Conservation (phyloP, 2,329 filamentous ascomycete species). For the Colletotrichum incanum region DNA sequence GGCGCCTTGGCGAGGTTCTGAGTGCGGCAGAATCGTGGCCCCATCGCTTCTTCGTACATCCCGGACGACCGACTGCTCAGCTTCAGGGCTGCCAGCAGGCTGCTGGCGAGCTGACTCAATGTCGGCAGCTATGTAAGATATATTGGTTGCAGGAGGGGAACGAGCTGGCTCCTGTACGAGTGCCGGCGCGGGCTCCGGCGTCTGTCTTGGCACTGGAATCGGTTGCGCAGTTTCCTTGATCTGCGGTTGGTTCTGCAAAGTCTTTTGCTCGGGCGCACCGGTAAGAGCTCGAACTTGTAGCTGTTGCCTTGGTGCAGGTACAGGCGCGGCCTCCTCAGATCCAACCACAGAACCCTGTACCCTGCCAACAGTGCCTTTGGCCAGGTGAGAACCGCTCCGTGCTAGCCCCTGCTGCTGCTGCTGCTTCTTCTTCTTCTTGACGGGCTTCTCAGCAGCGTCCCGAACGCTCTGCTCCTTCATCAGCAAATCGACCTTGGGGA, state of each 20-base stretch:
- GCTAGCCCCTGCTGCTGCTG: slow-evolving; percentile 51
- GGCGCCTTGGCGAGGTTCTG: slow-evolving; percentile 18
- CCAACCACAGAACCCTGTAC: slow-evolving; percentile 65
- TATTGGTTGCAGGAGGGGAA: background rate
- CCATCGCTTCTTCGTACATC: slow-evolving; percentile 33
- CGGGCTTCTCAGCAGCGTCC: slow-evolving; percentile 57
- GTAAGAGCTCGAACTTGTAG: background rate
- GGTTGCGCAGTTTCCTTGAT: background rate
- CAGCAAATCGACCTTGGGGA: slow-evolving; percentile 63
- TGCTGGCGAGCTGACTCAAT: background rate
- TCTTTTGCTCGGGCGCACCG: slow-evolving; percentile 15
- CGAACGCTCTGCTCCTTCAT: slow-evolving; percentile 60
- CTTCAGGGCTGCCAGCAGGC: background rate
- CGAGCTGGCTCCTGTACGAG: background rate
- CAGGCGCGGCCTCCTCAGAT: slow-evolving; percentile 33
- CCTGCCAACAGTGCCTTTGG: slow-evolving; percentile 69
- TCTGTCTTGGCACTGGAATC: background rate
- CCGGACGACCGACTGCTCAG: slow-evolving; percentile 13
- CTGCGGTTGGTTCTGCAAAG: slow-evolving; percentile 2
- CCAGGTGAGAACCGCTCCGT: slow-evolving; percentile 62
- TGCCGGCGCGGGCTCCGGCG: background rate
- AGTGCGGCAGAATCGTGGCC: slow-evolving; percentile 15
- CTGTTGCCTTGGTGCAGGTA: slow-evolving; percentile 2
- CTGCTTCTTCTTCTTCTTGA: slow-evolving; percentile 52
- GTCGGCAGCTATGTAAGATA: background rate